Evolutionary conservation across 345 rosid species (phyloP).

Genomic region (Arabis hirsuta): DNA sequence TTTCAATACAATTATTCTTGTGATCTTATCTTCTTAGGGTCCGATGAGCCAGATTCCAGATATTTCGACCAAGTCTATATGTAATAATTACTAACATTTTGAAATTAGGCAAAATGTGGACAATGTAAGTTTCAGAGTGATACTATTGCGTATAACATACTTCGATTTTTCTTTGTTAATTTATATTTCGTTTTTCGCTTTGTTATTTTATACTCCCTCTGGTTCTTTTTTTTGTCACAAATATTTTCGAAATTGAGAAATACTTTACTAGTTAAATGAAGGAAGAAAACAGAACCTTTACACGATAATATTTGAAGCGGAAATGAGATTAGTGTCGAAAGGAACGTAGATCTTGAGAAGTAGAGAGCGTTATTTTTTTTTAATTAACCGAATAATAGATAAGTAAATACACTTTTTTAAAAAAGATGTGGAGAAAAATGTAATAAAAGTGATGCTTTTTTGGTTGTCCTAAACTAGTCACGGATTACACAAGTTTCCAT

Average conservation of each 20-base stretch:
- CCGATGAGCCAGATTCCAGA: background rate
- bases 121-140: background rate
- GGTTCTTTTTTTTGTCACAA: too few species aligned
- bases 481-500: constrained; percentile 40
- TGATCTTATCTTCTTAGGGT: background rate
- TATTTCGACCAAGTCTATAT: constrained; percentile 12
- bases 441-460: background rate
- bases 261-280: background rate
- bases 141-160: background rate
- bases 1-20: background rate
- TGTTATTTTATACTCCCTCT: too few species aligned
- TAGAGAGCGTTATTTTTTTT: background rate
- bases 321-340: background rate
- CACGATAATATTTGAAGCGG: too few species aligned
- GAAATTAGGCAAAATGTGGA: background rate
- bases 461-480: constrained; percentile 26
- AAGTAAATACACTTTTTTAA: background rate
- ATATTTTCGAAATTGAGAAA: background rate
- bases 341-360: background rate
- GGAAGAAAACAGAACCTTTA: background rate
- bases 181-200: background rate
- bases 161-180: background rate
- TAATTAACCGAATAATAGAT: background rate
- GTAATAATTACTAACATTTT: background rate
- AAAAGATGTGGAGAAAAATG: constrained; percentile 1